Conservation (phyloP, 257 asterid genomes). For the Solanum medicagineum region DNA sequence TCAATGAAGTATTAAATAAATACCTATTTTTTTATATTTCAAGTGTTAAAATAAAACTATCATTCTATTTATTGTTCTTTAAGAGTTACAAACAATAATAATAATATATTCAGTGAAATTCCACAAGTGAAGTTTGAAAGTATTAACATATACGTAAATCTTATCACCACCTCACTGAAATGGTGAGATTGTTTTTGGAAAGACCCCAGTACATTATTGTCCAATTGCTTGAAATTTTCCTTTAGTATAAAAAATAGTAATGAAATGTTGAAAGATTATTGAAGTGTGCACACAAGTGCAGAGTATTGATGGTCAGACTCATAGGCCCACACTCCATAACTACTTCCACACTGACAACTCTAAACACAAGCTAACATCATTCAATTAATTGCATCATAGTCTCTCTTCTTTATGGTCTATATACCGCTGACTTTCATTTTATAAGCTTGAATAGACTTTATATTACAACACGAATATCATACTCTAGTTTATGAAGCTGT, state of each 20-base stretch:
- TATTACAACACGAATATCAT: not conserved
- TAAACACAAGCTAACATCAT: not conserved
- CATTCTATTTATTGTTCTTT: no score
- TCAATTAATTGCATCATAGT: not conserved
- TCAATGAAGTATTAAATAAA: no score
- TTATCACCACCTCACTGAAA: no score
- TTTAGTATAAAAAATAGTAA: not conserved
- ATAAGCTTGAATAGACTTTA: not conserved
- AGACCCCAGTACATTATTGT: not conserved
- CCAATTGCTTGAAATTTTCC: not conserved
- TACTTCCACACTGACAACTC: not conserved
- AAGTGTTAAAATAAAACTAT: no score
- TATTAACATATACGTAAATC: no score
- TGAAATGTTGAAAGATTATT: not conserved
- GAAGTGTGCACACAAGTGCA: not conserved
- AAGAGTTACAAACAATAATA: no score
- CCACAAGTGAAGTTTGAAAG: rapidly evolving
- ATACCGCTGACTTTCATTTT: not conserved
- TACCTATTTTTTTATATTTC: no score
- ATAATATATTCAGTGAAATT: rapidly evolving
- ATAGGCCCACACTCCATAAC: not conserved
- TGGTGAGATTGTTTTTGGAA: rapidly evolving
- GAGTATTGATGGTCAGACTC: not conserved
- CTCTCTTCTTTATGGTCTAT: not conserved
- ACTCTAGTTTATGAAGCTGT: not conserved